These are phyloP conservation scores for Azolla pinnata DNA, from an alignment of 75 land plant species.

Conservation along the genomic window DNA sequence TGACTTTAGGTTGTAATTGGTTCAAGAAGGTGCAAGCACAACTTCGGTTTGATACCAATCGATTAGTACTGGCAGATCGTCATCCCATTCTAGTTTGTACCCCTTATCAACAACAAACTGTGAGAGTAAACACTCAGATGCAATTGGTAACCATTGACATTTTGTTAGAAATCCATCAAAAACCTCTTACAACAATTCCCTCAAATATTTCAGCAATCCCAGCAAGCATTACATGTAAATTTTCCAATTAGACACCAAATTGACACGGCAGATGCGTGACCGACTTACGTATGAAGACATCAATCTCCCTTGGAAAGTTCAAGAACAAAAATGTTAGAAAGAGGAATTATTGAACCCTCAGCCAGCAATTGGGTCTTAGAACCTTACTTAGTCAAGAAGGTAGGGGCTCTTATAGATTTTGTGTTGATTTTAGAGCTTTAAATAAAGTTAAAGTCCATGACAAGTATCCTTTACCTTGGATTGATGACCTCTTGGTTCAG, in stretches of 20 bases:
- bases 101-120: background rate
- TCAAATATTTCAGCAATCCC: background rate
- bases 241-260: background rate
- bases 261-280: background rate
- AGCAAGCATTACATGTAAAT: background rate
- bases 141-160: background rate
- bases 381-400: background rate
- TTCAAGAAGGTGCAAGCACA: background rate
- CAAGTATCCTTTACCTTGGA: background rate
- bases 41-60: background rate
- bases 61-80: background rate
- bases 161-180: background rate
- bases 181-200: background rate
- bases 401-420: background rate
- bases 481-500: background rate
- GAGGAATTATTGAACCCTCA: background rate
- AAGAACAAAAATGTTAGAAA: background rate
- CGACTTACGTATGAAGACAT: background rate
- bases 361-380: background rate
- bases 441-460: background rate
- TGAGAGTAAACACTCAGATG: background rate
- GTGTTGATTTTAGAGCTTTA: background rate
- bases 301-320: background rate
- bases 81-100: background rate
- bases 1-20: background rate